These are phyloP conservation scores for Calonectria honghensis DNA, from an alignment of 2,329 filamentous ascomycete genomes.

Conservation along the genomic window DNA sequence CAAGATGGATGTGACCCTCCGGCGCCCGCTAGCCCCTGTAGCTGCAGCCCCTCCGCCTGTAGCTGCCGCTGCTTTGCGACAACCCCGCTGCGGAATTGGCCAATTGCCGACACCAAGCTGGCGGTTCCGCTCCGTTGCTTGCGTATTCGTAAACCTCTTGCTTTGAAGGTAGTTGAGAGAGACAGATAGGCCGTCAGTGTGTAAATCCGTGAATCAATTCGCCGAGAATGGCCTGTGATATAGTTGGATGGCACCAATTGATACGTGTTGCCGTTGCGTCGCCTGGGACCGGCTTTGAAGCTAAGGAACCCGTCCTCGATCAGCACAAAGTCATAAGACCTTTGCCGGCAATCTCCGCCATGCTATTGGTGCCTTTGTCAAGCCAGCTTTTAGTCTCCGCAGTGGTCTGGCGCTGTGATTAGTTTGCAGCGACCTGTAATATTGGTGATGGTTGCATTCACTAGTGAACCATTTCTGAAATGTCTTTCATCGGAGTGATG, in stretches of 20 bases:
- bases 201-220: neutral
- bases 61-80: neutral
- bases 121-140: neutral
- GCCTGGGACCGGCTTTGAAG: neutral
- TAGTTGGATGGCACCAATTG: neutral
- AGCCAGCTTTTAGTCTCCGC: neutral
- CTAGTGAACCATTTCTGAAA: neutral
- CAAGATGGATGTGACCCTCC: neutral
- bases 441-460: neutral
- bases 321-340: neutral
- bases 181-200: neutral
- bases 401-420: too few relatives aligned
- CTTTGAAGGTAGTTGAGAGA: neutral
- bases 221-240: neutral
- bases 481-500: neutral
- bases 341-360: conserved; percentile 4
- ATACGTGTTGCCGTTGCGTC: neutral
- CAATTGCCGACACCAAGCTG: conserved; percentile 10
- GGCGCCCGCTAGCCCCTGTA: neutral
- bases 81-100: conserved; percentile 24
- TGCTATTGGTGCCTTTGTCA: neutral
- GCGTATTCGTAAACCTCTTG: neutral
- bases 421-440: too few relatives aligned
- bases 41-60: neutral
- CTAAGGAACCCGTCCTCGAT: neutral